Evolutionary conservation across 495 filamentous ascomycete species (phyloP), one percentile per base, ranked within the genome.

Genomic region (Annulohypoxylon nitens): DNA sequence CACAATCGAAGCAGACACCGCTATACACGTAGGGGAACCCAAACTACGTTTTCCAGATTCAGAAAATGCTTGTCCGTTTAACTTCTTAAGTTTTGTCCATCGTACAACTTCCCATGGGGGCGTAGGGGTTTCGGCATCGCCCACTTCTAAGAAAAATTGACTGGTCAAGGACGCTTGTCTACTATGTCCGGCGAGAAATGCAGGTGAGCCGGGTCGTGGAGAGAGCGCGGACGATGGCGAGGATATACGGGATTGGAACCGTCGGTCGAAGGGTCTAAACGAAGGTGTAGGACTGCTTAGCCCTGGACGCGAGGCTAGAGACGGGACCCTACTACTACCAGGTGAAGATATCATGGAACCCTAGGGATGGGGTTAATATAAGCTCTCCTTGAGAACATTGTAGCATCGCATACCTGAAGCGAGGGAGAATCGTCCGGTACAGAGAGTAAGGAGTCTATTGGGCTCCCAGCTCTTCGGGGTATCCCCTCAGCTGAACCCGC

Each of bases 41-140:
- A 97, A 98, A 78, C 90, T 97, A 20, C 96, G 91, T 82, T 90
- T 97, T 39, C 95, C 96, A 53, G 91, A 88, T 78, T 99, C 97
- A n/a, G 97, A 98, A 78, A 98, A 98, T 6, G 91, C 88, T 76
- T 98, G 92, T 0, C 89, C 90, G 25, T 93, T 93, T 64, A 98
- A 89, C 75, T 94, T 98, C 76, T 90, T 93, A 66, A 99, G 79
- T 78, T 93, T 97, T 0, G 94, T 98, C 96, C 96, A 99, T 79
- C 93, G 85, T 59, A 99, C 90, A 64, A 98, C 93, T 78, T 98
- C 96, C 96, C 96, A 99, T 20, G 95, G 96, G 8, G 92, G 88
- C 74, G 88, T 86, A 80, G 87, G 85, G 4, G 87, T 88, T 47
- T 94, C 93, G 16, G 83, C 81, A 60, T 91, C 92, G 78, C 87